These are phyloP conservation scores for Prunus mira DNA, from an alignment of 306 rosid genomes.

Conservation along the genomic window DNA sequence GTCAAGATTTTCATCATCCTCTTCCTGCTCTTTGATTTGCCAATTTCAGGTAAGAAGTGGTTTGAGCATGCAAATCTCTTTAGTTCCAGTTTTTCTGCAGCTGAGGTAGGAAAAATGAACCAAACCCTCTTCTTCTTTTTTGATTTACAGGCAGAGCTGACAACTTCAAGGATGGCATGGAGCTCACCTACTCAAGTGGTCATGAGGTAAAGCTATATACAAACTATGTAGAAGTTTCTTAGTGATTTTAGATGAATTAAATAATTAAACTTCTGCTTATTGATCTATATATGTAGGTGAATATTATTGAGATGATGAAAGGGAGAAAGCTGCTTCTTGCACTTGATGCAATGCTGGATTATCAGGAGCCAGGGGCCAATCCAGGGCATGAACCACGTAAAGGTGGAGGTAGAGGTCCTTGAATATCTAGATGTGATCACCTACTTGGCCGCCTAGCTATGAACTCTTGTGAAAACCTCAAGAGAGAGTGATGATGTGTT, in stretches of 20 bases:
- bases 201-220: slow-evolving; percentile 16
- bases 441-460: not conserved
- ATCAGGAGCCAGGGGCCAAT: slow-evolving; percentile 47
- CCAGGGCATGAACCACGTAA: slow-evolving; percentile 41
- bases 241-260: not conserved
- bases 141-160: slow-evolving; percentile 10
- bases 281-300: slow-evolving; percentile 11
- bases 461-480: not conserved
- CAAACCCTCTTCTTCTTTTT: not conserved
- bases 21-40: slow-evolving; percentile 20
- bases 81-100: not conserved
- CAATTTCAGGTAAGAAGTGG: slow-evolving; percentile 27
- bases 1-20: slow-evolving; percentile 29
- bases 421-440: not conserved
- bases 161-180: slow-evolving; percentile 6
- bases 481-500: slow-evolving; percentile 4
- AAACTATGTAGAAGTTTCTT: not conserved
- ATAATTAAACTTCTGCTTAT: not conserved
- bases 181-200: not conserved
- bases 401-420: slow-evolving; percentile 27
- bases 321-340: slow-evolving; percentile 36
- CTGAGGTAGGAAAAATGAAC: not conserved
- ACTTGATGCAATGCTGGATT: slow-evolving; percentile 41
- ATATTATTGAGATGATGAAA: slow-evolving; percentile 4
- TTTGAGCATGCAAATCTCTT: not conserved